Base-by-base conservation (phyloP, 345 rosid species). In the Pistacia vera region DNA sequence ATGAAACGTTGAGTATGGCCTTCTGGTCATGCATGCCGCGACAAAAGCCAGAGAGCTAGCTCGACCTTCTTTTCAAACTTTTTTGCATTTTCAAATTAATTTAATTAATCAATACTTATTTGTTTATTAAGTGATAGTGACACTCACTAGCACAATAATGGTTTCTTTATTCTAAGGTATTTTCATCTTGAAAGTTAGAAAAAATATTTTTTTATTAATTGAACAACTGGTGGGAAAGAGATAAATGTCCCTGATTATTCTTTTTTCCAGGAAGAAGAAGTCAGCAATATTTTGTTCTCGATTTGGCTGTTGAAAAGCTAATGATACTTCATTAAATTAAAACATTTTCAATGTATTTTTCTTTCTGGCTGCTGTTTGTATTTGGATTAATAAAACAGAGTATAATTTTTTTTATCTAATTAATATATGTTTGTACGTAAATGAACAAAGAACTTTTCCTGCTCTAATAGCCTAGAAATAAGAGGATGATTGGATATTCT, bases 61-160 rank as follows among this genome's bases (percentile, higher is more conserved):
- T 87, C 85, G 82, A 81, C 83, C 62, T 80, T 76, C 62, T 70
- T 72, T 25, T 66, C 46, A 6, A 52, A 68, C 18, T 68, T 80
- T 30, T 75, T 82, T 76, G 71, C 54, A 55, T 20, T 74, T 71
- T 72, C 20, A 38, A 76, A 65, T 80, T 57, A 71, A 36, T 64
- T 51, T 75, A 25, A 77, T 76, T 41, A 41, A 41, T 41, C 67
- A 36, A 36, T 22, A 22, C 59, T 61, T 49, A 25, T 68, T 80
- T 81, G 59, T 81, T 75, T 82, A 84, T 73, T 56, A 63, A 65
- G 72, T 81, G 94, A 85, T 76, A 79, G 71, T 63, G 92, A 81
- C 88, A 85, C 82, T 88, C 90, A 87, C 88, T 84, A 84, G 84
- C 89, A 82, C 71, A 73, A 75, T 14, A 78, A 75, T 81, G 11